Conservation (phyloP, 306 rosid genomes). For the Cotoneaster glaucophyllus region DNA sequence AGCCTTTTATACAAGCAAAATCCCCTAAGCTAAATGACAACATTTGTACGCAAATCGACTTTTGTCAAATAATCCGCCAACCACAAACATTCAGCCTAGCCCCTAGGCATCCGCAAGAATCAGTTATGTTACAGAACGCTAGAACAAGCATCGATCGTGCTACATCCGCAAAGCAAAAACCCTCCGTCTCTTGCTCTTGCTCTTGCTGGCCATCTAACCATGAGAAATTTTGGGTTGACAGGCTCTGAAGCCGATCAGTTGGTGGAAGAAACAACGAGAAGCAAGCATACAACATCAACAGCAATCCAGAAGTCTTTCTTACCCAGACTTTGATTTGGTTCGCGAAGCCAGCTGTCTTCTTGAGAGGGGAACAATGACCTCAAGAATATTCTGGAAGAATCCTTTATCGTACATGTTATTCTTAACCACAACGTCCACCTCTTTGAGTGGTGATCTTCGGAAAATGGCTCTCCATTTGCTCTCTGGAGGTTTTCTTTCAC, state of each 20-base stretch:
- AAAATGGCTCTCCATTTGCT: constrained; percentile 74
- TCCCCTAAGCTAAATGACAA: not conserved
- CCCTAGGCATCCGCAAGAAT: not conserved
- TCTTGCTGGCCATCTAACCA: not conserved
- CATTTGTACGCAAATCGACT: not conserved
- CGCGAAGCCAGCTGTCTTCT: constrained; percentile 32
- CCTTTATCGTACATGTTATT: constrained; percentile 73
- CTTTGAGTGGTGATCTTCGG: constrained; percentile 55
- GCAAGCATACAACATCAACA: not conserved
- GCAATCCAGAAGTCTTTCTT: constrained; percentile 24
- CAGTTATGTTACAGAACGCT: not conserved
- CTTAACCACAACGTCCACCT: constrained; percentile 43
- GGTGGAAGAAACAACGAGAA: not conserved
- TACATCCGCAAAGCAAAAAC: not conserved
- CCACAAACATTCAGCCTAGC: not conserved
- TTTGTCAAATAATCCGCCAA: not conserved
- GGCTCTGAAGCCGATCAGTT: not conserved
- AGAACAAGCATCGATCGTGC: not conserved
- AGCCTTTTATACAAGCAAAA: not conserved
- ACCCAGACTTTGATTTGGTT: constrained; percentile 56
- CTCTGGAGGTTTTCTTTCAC: constrained; percentile 38
- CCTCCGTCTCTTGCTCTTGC: not conserved
- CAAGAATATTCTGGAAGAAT: constrained; percentile 48
- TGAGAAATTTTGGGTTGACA: not conserved
- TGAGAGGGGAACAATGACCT: constrained; percentile 64